A percentile compares a stretch with the other conserved stretches of the same genome.
phyloP scores from a whole-genome alignment of 352 stramenopile species.

The Phytophthora sansomeana region DNA sequence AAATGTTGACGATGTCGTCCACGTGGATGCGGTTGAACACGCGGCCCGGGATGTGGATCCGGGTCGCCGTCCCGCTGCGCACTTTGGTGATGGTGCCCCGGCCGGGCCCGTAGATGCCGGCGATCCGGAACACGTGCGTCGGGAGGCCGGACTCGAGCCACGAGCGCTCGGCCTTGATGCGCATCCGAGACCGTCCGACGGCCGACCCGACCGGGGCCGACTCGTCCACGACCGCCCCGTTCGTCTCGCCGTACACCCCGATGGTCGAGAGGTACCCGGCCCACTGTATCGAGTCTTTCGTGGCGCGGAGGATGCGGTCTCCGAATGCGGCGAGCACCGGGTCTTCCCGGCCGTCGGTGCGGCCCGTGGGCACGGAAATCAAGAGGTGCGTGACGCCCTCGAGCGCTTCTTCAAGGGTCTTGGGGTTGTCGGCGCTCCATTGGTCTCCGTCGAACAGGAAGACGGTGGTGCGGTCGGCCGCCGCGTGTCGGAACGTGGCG shows the following conservation, averaged over 20 bases:
- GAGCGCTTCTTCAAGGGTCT: conserved; percentile 59
- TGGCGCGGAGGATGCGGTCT: conserved; percentile 46
- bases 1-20: conserved; percentile 87
- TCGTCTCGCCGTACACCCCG: conserved; percentile 93
- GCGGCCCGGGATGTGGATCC: conserved; percentile 78
- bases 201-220: conserved; percentile 70
- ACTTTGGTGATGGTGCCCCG: conserved; percentile 86
- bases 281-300: conserved; percentile 74
- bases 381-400: conserved; percentile 78
- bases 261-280: conserved; percentile 93
- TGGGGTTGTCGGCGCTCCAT: conserved; percentile 50
- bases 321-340: conserved; percentile 70
- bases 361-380: conserved; percentile 67
- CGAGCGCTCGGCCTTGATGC: conserved; percentile 76
- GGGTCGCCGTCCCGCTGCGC: conserved; percentile 63
- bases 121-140: conserved; percentile 90
- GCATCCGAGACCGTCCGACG: conserved; percentile 73
- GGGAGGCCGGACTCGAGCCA: conserved; percentile 82
- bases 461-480: conserved; percentile 47
- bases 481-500: conserved; percentile 46
- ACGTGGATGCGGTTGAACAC: conserved; percentile 93
- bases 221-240: conserved; percentile 88
- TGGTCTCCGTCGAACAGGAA: conserved; percentile 84
- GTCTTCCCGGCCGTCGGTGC: conserved; percentile 60
- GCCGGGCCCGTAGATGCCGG: conserved; percentile 92